Percentiles rank a stretch among this genome's conserved stretches.
Evolutionary conservation across 2,329 filamentous ascomycete genomes (phyloP).

Genomic region (Aspergillus fructus): DNA sequence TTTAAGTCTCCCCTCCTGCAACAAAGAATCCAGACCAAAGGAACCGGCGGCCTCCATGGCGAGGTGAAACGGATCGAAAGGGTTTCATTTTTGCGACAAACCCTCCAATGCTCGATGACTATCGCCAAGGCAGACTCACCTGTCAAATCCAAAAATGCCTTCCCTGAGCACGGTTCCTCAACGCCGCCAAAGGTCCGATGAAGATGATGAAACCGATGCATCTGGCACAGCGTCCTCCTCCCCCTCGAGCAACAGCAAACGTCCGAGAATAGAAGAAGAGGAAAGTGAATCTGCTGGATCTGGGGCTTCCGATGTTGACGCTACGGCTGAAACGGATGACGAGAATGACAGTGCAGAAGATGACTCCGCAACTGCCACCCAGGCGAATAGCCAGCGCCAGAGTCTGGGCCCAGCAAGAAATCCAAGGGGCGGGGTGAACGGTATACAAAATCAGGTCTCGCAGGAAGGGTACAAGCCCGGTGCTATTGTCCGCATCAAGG

Average conservation of each 20-base stretch:
- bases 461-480: constrained; percentile 56
- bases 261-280: constrained; percentile 27
- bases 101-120: constrained; percentile 3
- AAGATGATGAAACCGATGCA: constrained; percentile 24
- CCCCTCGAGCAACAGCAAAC: constrained; percentile 31
- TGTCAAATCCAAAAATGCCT: constrained; percentile 27
- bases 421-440: not conserved
- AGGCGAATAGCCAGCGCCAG: not conserved
- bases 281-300: constrained; percentile 16
- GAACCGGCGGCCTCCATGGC: not conserved
- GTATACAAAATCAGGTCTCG: constrained; percentile 12
- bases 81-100: not conserved
- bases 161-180: constrained; percentile 24
- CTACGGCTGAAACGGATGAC: constrained; percentile 9
- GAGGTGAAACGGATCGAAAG: not conserved
- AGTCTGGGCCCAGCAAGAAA: not conserved
- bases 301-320: constrained; percentile 10
- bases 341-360: constrained; percentile 15
- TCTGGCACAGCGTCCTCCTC: constrained; percentile 1
- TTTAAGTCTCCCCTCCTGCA: constrained; percentile 1
- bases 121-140: constrained; percentile 2
- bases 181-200: constrained; percentile 30
- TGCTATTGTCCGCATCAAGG: constrained; percentile 81
- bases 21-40: constrained; percentile 3
- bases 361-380: not conserved